Evolutionary conservation across 352 stramenopile species (phyloP), one percentile per base, ranked within the genome.

Genomic region (Blastocystis sp.): DNA sequence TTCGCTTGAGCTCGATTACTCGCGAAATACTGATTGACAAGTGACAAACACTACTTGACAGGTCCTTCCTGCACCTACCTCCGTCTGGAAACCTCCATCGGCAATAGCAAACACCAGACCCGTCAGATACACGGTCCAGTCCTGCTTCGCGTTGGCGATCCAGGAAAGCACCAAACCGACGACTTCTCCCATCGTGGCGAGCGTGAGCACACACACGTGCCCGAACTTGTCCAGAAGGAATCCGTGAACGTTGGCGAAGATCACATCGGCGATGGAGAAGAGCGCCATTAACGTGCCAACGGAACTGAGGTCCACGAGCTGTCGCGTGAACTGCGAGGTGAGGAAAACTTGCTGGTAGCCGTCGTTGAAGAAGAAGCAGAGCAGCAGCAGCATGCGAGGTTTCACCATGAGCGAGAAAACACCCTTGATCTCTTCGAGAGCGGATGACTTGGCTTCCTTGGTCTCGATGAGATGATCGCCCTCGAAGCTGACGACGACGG

Each of bases 331-430:
- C 67, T 56, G 46, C 18, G 36, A 59, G 27, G 29, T 48, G 0
- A 78, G 24, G 42, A 78, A 78, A 21, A 78, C 67, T n/a, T 78
- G 67, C 49, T 78, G 67, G 24, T 78, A 78, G 16, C 67, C 67
- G n/a, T 61, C 42, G 38, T 78, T 61, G 40, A 78, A 78, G 27
- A 78, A 61, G 21, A 78, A 61, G 27, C 67, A 78, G 34, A 78
- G 67, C 11, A 78, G 42, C 11, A 78, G 1, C 32, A 61, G 42
- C 67, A 78, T 78, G 4, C 67, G 38, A 4, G 67, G 42, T 27
- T 42, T 36, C 18, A 61, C 7, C 16, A 21, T 40, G 29, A 29
- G 32, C 27, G 32, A 29, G 14, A 57, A 27, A 3, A 78, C 67
- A 21, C 21, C 9, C 38, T 78, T 57, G 3, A 78, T 78, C 27